A percentile compares a stretch with the other conserved stretches of the same genome.
phyloP scores from a whole-genome alignment of 805 yeast species.

The Metschnikowia vanudenii region DNA sequence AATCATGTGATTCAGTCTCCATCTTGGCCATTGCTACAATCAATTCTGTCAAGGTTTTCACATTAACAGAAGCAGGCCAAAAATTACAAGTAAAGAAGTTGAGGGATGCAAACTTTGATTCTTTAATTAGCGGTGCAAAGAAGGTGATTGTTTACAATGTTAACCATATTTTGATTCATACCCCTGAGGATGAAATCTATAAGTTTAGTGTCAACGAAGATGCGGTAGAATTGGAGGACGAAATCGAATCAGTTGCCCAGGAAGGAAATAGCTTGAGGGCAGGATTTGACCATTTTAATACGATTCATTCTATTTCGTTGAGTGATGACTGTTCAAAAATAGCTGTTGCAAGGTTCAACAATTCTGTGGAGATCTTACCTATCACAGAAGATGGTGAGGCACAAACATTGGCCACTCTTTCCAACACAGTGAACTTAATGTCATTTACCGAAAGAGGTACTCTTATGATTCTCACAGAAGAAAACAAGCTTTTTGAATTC shows the following conservation, averaged over 20 bases:
- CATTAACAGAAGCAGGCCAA: conserved; percentile 43
- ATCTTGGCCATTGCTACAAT: conserved; percentile 71
- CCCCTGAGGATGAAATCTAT: conserved; percentile 62
- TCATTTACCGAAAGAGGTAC: conserved; percentile 52
- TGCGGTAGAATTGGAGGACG: conserved; percentile 37
- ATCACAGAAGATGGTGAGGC: conserved; percentile 27
- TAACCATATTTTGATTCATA: conserved; percentile 49
- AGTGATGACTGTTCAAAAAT: conserved; percentile 45
- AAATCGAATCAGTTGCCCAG: conserved; percentile 33
- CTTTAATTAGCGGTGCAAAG: conserved; percentile 55
- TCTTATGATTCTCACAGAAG: conserved; percentile 66
- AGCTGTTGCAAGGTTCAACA: conserved; percentile 63
- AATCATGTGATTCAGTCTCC: conserved; percentile 46
- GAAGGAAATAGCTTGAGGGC: conserved; percentile 15
- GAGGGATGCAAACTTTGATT: conserved; percentile 40
- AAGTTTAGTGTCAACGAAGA: conserved; percentile 35
- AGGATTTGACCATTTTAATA: conserved; percentile 46
- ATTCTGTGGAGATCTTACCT: conserved; percentile 55
- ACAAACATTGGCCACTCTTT: conserved; percentile 54
- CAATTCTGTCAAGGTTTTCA: conserved; percentile 65
- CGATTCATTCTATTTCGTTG: conserved; percentile 52
- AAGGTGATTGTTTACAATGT: conserved; percentile 45
- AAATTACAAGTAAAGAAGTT: conserved; percentile 53
- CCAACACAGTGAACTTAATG: conserved; percentile 59
- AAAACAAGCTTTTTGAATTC: conserved; percentile 74